These are phyloP conservation scores for Pythium oligandrum DNA, from an alignment of 352 stramenopile genomes.

Conservation along the genomic window DNA sequence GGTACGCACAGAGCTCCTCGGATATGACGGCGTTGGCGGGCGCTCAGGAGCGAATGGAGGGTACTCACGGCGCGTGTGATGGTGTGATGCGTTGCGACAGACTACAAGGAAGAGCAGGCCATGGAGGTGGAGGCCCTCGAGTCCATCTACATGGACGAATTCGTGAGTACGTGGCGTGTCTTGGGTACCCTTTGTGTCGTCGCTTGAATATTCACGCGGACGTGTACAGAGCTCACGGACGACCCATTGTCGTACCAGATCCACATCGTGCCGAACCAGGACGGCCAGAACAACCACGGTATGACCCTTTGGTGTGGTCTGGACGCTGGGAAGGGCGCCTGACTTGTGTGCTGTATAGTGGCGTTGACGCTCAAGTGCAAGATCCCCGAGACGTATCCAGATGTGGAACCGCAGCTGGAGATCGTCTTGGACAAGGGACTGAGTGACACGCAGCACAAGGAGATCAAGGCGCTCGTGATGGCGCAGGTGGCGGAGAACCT, in stretches of 20 bases:
- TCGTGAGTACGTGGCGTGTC: conserved; percentile 51
- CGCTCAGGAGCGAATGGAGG: background rate
- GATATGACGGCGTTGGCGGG: background rate
- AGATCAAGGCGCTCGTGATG: conserved; percentile 58
- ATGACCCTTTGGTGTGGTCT: conserved; percentile 1
- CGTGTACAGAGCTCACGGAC: conserved; percentile 64
- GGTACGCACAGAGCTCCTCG: conserved; percentile 15
- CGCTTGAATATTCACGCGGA: background rate
- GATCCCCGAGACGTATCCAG: conserved; percentile 78
- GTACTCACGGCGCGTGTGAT: background rate
- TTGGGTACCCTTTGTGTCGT: conserved; percentile 9
- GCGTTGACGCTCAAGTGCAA: conserved; percentile 65
- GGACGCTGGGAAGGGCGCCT: background rate
- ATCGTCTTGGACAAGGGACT: conserved; percentile 75
- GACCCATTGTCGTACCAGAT: conserved; percentile 70
- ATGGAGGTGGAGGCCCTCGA: conserved; percentile 89
- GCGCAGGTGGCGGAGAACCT: conserved; percentile 75
- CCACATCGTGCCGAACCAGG: conserved; percentile 80
- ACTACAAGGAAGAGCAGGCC: conserved; percentile 85
- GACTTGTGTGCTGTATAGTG: conserved; percentile 25
- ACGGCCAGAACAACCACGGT: conserved; percentile 82
- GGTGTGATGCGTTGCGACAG: conserved; percentile 23
- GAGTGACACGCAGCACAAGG: conserved; percentile 73
- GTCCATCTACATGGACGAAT: conserved; percentile 89
- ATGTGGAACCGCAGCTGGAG: conserved; percentile 67